These are phyloP conservation scores for Cercospora sesami DNA, from an alignment of 2,329 filamentous ascomycete species.

Conservation along the genomic window DNA sequence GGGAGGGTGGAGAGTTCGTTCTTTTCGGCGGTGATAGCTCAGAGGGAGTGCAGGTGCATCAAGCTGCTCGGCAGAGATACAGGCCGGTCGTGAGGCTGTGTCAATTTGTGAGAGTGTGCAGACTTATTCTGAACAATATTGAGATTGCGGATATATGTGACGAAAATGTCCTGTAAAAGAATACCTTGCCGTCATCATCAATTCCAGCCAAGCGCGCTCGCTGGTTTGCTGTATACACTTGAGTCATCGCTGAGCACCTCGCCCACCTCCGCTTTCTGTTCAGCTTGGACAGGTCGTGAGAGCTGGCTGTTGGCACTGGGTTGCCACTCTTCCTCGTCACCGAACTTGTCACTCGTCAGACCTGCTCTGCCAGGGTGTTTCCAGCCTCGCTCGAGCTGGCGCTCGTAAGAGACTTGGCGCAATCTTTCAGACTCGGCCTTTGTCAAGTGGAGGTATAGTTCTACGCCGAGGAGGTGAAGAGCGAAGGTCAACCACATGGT, in stretches of 20 bases:
- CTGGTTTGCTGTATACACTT: slow-evolving; percentile 14
- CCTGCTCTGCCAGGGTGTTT: slow-evolving; percentile 52
- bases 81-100: background rate
- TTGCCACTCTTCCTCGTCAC: slow-evolving; percentile 25
- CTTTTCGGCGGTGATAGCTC: too few species aligned
- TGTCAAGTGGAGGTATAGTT: slow-evolving; percentile 53
- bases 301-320: background rate
- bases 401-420: slow-evolving; percentile 57
- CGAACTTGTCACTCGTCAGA: slow-evolving; percentile 45
- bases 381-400: slow-evolving; percentile 57
- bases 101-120: background rate
- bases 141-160: background rate
- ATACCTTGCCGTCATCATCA: background rate
- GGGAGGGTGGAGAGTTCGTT: too few species aligned
- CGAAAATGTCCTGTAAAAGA: background rate
- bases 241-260: background rate
- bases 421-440: slow-evolving; percentile 56
- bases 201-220: slow-evolving; percentile 11
- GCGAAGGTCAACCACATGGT: slow-evolving; percentile 55
- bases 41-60: too few species aligned
- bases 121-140: background rate
- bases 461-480: slow-evolving; percentile 51
- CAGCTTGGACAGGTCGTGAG: background rate
- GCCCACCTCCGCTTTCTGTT: background rate
- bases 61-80: background rate